Evolutionary conservation across 371 early-diverging fungal genomes (phyloP).

Genomic region (Racocetra persica): DNA sequence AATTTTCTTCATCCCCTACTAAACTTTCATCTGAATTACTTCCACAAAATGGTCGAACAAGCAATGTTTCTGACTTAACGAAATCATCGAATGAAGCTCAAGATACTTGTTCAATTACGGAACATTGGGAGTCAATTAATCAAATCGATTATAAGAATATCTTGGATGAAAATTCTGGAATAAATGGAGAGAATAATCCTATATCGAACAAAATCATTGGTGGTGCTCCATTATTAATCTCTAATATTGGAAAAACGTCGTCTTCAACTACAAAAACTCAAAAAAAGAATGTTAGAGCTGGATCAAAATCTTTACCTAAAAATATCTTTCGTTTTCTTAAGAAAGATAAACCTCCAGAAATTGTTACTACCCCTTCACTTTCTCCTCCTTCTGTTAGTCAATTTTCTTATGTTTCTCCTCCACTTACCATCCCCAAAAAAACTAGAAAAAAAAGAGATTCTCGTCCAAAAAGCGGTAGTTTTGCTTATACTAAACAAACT

Average conservation of each 20-base stretch:
- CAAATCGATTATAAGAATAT: background rate
- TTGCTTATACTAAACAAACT: background rate
- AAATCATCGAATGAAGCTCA: background rate
- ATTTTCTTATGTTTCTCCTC: constrained; percentile 2
- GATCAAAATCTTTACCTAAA: constrained; percentile 2
- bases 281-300: constrained; percentile 7
- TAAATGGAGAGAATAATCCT: background rate
- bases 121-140: background rate
- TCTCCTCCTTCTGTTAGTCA: constrained; percentile 20
- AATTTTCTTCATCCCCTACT: too few relatives aligned
- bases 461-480: constrained; percentile 17
- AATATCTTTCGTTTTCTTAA: background rate
- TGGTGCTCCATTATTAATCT: background rate
- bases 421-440: background rate
- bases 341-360: background rate
- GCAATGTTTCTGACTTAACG: background rate
- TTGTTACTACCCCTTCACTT: constrained; percentile 6
- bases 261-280: constrained; percentile 19
- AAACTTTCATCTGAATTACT: too few relatives aligned
- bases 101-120: too few relatives aligned
- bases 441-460: background rate
- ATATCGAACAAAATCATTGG: background rate
- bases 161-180: background rate
- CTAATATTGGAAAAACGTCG: background rate
- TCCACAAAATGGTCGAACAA: background rate